Conservation (phyloP, 306 rosid genomes). For the Crotalaria pallida region DNA sequence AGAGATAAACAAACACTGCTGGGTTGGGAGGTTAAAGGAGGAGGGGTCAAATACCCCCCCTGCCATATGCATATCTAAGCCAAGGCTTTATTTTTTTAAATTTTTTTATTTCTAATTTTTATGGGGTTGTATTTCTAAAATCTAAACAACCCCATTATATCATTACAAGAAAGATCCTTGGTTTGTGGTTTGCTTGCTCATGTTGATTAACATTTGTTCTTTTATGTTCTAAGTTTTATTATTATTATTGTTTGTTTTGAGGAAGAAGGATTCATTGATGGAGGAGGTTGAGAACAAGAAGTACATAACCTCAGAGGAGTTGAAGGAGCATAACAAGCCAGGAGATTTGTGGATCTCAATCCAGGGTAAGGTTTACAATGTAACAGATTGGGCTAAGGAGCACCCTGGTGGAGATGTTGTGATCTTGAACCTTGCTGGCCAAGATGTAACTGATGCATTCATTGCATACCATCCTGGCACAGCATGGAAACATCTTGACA, state of each 20-base stretch:
- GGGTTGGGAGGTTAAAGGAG: neutral
- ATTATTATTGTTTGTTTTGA: neutral
- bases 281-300: conserved; percentile 41
- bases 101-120: too few species aligned
- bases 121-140: conserved; percentile 2
- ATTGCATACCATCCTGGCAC: conserved; percentile 69
- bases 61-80: neutral
- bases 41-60: neutral
- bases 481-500: conserved; percentile 55
- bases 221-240: neutral
- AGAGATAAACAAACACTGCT: neutral
- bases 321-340: conserved; percentile 39
- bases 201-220: too few species aligned
- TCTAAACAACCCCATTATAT: neutral
- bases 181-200: too few species aligned
- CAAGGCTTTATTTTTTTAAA: neutral
- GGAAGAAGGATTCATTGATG: neutral
- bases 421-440: conserved; percentile 55
- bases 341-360: conserved; percentile 83
- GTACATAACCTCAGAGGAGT: conserved; percentile 46
- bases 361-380: conserved; percentile 71
- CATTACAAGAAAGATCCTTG: neutral
- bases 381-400: conserved; percentile 51
- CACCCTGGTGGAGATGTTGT: conserved; percentile 76
- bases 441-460: conserved; percentile 74